A percentile compares a stretch with the other conserved stretches of the same genome.
Evolutionary conservation across 106 monocot species (phyloP).

Genomic region (Allium sativum): DNA sequence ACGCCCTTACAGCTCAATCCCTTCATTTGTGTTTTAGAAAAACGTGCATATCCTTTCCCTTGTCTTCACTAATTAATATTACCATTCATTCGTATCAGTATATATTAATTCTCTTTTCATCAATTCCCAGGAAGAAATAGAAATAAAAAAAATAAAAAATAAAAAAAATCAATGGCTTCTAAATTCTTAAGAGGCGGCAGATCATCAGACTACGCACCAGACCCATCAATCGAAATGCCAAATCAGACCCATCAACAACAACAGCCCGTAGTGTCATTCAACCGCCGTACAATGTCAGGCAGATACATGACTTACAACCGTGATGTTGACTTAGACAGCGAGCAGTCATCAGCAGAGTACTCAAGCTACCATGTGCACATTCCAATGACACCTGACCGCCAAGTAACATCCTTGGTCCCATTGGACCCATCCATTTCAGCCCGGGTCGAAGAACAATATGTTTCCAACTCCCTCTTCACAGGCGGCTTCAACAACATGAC

Average conservation of each 20-base stretch:
- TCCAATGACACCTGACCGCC: slow-evolving; percentile 75
- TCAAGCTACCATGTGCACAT: slow-evolving; percentile 60
- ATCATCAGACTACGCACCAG: not conserved
- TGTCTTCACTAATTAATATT: not conserved
- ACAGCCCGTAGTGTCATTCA: slow-evolving; percentile 27
- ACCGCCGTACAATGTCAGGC: slow-evolving; percentile 41
- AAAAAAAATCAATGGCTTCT: not conserved
- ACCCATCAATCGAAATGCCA: slow-evolving; percentile 6
- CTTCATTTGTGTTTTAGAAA: not conserved
- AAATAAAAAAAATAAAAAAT: not conserved
- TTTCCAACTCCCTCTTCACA: slow-evolving; percentile 76
- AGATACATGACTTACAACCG: slow-evolving; percentile 40
- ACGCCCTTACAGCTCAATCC: too few species aligned
- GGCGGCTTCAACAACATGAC: slow-evolving; percentile 91
- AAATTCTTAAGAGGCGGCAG: not conserved
- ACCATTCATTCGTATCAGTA: not conserved
- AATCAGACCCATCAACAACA: not conserved
- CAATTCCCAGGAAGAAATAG: not conserved
- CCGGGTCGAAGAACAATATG: slow-evolving; percentile 64
- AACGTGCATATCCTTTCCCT: not conserved
- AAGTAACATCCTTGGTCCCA: slow-evolving; percentile 19
- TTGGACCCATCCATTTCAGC: slow-evolving; percentile 42
- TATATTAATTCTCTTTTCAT: not conserved
- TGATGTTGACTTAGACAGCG: slow-evolving; percentile 24
- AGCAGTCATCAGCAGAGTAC: slow-evolving; percentile 22